Evolutionary conservation across 2,329 filamentous ascomycete genomes (phyloP), one percentile per base, ranked within the genome.

Genomic region (Phyllosticta citribraziliensis): DNA sequence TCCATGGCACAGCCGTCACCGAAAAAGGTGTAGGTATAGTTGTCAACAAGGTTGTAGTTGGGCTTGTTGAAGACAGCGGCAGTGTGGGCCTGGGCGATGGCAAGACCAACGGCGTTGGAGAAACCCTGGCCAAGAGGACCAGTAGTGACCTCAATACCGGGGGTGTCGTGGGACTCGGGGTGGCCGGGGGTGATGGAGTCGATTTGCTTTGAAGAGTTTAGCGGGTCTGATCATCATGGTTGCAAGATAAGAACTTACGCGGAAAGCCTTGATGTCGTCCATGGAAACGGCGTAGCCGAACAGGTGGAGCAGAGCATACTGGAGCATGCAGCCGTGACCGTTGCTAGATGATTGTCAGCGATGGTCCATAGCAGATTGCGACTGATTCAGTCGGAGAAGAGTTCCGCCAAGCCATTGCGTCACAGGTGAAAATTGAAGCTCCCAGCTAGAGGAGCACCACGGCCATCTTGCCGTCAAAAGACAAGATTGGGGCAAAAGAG

Each of bases 1-100:
- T 99, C 94, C 92, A 96, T 95, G 79, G 95, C 85, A 80, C 94
- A 99, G 68, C 94, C 94, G 82, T 99, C 94, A 75, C 94, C 94
- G 74, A 99, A 89, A 85, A 97, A 96, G 78, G 78, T 80, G 81
- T 92, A 99, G 75, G 94, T 99, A 85, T 97, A 86, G 87, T 97
- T 97, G 85, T 95, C 88, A 78, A 96, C 79, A 62, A 99, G 79
- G 67, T 91, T 86, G 78, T 88, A 97, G 66, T 88, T 90, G 67
- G 92, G 89, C 85, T 95, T 97, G 88, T 99, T 99, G 87, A 95
- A 99, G 74, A 84, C 82, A 70, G 88, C 94, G 63, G 84, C 90
- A 64, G 89, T 91, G 80, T 99, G 93, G 66, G 88, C 88, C 82
- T 97, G 90, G 64, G 91, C 94, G 74, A 99, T 94, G 75, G 94